phyloP scores from a whole-genome alignment of 257 asterid genomes.

The Plantago ovata region DNA sequence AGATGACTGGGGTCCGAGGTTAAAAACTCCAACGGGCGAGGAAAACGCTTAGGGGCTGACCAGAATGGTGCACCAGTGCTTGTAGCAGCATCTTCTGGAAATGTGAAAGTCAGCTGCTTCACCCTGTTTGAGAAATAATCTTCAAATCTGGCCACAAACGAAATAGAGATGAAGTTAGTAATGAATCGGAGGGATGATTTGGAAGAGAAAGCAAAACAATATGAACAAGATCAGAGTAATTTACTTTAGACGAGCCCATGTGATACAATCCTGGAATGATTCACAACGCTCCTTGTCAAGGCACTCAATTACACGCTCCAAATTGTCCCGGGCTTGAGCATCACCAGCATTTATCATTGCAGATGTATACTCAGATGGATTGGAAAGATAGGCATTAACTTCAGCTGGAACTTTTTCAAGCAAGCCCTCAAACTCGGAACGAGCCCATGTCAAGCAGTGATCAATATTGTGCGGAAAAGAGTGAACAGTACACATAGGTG shows the following conservation, averaged over 20 bases:
- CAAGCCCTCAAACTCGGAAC: constrained; percentile 93
- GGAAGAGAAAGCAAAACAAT: not conserved
- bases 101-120: constrained; percentile 78
- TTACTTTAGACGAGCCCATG: constrained; percentile 87
- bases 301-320: constrained; percentile 81
- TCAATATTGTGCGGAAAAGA: constrained; percentile 93
- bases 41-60: constrained; percentile 95
- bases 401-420: constrained; percentile 93
- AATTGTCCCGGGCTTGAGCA: constrained; percentile 90
- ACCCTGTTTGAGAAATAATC: constrained; percentile 77
- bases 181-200: constrained; percentile 8
- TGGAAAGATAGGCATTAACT: constrained; percentile 74
- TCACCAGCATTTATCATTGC: constrained; percentile 80
- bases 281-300: constrained; percentile 70
- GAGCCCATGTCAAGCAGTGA: constrained; percentile 97
- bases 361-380: constrained; percentile 63
- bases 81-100: constrained; percentile 88
- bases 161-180: constrained; percentile 16
- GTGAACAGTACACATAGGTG: constrained; percentile 95
- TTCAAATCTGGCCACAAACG: constrained; percentile 58
- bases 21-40: constrained; percentile 69
- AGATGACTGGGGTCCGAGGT: constrained; percentile 73
- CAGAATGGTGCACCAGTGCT: constrained; percentile 89
- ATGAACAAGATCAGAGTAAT: not conserved
- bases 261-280: constrained; percentile 75